Evolutionary conservation across 1,284 basidiomycete genomes (phyloP).

Genomic region (Puccinia horiana): DNA sequence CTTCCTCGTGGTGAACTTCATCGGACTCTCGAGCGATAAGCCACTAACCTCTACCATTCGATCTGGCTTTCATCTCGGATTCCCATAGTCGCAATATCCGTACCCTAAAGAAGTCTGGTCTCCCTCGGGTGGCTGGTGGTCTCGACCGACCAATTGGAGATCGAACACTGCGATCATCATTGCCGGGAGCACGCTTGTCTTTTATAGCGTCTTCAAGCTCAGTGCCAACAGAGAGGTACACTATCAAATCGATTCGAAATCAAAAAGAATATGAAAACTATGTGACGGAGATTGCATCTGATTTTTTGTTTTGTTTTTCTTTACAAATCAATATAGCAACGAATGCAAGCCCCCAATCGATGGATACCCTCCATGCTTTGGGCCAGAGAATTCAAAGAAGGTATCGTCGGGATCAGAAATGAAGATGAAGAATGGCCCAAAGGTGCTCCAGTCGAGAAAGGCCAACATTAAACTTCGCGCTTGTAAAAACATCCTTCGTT

Average conservation of each 20-base stretch:
- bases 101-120: conserved; percentile 66
- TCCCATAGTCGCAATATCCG: conserved; percentile 61
- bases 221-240: conserved; percentile 63
- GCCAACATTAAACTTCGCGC: conserved; percentile 29
- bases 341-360: conserved; percentile 61
- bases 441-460: conserved; percentile 41
- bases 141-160: conserved; percentile 64
- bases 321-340: conserved; percentile 46
- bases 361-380: conserved; percentile 58
- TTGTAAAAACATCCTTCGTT: background rate
- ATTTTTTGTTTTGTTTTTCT: background rate
- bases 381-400: conserved; percentile 48
- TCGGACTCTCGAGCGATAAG: background rate
- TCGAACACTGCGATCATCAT: conserved; percentile 62
- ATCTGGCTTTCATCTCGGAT: background rate
- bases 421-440: conserved; percentile 49
- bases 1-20: background rate
- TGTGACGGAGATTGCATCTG: background rate
- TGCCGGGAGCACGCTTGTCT: conserved; percentile 61
- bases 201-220: conserved; percentile 62
- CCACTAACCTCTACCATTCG: background rate
- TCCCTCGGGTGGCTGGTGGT: conserved; percentile 64
- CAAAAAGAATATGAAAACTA: background rate
- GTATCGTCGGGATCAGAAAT: conserved; percentile 32
- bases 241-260: background rate